Conservation (phyloP, 2,329 filamentous ascomycete genomes). For the Ophiocordyceps camponoti-saundersi region DNA sequence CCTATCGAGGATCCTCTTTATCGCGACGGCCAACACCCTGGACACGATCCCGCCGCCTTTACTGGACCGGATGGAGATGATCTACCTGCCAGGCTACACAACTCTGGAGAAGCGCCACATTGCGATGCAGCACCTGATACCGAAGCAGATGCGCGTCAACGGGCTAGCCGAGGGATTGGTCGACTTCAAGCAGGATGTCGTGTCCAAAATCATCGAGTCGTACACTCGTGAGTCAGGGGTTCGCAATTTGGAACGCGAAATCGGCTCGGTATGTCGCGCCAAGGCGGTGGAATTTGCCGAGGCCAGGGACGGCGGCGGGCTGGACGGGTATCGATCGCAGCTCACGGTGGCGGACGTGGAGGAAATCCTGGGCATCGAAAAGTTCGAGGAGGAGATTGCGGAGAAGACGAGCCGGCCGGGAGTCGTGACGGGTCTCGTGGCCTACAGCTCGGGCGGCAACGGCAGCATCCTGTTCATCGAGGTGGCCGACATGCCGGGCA, state of each 20-base stretch:
- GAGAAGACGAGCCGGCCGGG: constrained; percentile 72
- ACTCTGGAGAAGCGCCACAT: constrained; percentile 95
- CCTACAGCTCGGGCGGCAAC: constrained; percentile 82
- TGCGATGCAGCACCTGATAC: constrained; percentile 79
- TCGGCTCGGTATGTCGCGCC: constrained; percentile 82
- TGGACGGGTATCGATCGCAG: constrained; percentile 53
- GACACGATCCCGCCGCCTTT: constrained; percentile 92
- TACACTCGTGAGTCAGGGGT: constrained; percentile 96
- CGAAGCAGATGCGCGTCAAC: constrained; percentile 87
- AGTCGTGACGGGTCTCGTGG: constrained; percentile 89
- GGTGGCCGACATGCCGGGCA: constrained; percentile 91
- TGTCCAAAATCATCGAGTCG: constrained; percentile 88
- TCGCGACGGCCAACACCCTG: constrained; percentile 86
- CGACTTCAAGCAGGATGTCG: constrained; percentile 60
- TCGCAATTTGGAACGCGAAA: constrained; percentile 87
- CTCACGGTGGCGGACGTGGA: constrained; percentile 73
- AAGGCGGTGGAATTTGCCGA: constrained; percentile 94
- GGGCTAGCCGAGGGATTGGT: constrained; percentile 66
- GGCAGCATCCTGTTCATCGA: constrained; percentile 97
- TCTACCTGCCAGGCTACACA: constrained; percentile 85
- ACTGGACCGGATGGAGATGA: constrained; percentile 93
- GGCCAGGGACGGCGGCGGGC: constrained; percentile 56
- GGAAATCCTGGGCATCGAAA: constrained; percentile 78
- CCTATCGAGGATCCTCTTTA: constrained; percentile 90
- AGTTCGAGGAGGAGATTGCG: constrained; percentile 88